A percentile compares a stretch with the other conserved stretches of the same genome.
phyloP scores from a whole-genome alignment of 345 rosid genomes.

The Aurinia saxatilis region DNA sequence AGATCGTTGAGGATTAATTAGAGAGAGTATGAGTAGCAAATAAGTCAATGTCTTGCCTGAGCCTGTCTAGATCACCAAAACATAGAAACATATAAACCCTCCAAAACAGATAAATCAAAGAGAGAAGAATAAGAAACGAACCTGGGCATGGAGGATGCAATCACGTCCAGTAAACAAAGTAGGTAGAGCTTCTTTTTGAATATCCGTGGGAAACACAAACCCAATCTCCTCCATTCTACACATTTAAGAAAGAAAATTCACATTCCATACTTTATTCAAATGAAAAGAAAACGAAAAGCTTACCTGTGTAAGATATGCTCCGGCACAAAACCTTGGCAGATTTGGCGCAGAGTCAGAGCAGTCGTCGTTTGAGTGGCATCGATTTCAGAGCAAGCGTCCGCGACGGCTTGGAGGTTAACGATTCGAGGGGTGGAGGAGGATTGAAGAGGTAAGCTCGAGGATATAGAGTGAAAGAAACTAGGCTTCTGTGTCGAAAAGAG shows the following conservation, averaged over 20 bases:
- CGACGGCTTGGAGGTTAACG: slow-evolving; percentile 6
- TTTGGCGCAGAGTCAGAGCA: slow-evolving; percentile 11
- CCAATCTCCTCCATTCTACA: slow-evolving; percentile 71
- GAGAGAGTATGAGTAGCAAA: slow-evolving; percentile 57
- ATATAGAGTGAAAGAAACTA: background rate
- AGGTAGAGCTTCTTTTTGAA: slow-evolving; percentile 71
- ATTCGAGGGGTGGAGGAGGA: background rate
- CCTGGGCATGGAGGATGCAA: slow-evolving; percentile 92
- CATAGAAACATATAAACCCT: slow-evolving; percentile 2
- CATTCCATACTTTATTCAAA: background rate
- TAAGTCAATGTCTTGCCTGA: slow-evolving; percentile 93
- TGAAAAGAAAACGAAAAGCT: background rate
- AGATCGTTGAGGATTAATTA: slow-evolving; percentile 53
- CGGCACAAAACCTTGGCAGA: slow-evolving; percentile 27
- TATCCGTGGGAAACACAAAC: slow-evolving; percentile 51
- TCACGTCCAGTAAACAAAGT: slow-evolving; percentile 60
- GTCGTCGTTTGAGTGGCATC: background rate
- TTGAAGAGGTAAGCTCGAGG: background rate
- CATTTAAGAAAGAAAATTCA: background rate
- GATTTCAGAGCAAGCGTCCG: background rate
- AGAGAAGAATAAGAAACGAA: slow-evolving; percentile 26
- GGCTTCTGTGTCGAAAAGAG: slow-evolving; percentile 2
- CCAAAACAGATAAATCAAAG: background rate
- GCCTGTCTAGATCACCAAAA: slow-evolving; percentile 63
- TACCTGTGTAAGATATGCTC: slow-evolving; percentile 24